Percentiles rank a stretch among this genome's conserved stretches.
These are phyloP conservation scores for Acanthamoeba quina DNA, from an alignment of 208 protist species.

Conservation along the genomic window DNA sequence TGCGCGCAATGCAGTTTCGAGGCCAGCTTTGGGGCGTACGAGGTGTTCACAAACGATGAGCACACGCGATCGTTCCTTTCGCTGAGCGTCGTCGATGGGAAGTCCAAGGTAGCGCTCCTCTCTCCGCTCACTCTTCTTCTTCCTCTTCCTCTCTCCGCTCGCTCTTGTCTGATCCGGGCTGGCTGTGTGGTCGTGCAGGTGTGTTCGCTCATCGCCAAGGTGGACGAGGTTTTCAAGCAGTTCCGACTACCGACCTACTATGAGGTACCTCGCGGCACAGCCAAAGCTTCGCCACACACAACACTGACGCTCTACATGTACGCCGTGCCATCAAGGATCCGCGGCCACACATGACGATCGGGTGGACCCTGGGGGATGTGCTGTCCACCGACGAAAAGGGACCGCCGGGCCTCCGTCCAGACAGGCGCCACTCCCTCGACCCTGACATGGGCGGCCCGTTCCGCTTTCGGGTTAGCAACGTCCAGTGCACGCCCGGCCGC, in stretches of 20 bases:
- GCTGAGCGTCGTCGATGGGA: not conserved
- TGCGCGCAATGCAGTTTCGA: constrained; percentile 28
- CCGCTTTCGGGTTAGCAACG: not conserved
- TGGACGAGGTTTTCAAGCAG: constrained; percentile 49
- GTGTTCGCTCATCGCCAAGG: constrained; percentile 38
- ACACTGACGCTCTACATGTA: too few species aligned
- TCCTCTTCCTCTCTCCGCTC: not conserved
- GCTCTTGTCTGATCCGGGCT: not conserved
- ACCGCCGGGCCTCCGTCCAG: not conserved
- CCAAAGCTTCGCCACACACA: too few species aligned
- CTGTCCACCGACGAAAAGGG: not conserved
- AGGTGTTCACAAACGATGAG: constrained; percentile 63
- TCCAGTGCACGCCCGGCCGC: constrained; percentile 37
- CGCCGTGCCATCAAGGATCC: constrained; percentile 20
- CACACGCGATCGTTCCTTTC: constrained; percentile 48
- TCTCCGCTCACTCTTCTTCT: not conserved
- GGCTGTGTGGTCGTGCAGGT: not conserved
- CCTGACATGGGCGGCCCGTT: constrained; percentile 5
- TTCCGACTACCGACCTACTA: constrained; percentile 51
- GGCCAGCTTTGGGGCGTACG: constrained; percentile 6
- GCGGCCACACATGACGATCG: constrained; percentile 61
- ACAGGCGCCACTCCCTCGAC: not conserved
- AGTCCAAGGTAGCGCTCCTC: not conserved
- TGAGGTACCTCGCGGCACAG: not conserved
- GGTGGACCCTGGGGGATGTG: constrained; percentile 57